phyloP scores from a whole-genome alignment of 1,284 basidiomycete genomes.

The Neolentinus lepideus region DNA sequence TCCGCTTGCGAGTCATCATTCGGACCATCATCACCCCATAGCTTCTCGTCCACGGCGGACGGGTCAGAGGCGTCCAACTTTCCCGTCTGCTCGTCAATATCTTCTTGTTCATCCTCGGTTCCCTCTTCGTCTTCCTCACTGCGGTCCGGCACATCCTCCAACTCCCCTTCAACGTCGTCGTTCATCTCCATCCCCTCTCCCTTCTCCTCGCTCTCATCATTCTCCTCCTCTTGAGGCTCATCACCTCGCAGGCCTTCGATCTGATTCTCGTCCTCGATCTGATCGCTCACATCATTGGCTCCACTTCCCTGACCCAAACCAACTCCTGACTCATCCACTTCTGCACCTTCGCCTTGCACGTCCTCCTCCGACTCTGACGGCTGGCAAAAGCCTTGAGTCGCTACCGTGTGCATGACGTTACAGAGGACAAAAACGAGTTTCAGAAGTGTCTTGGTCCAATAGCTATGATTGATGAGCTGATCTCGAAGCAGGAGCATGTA shows the following conservation, averaged over 20 bases:
- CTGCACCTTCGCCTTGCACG: slow-evolving; percentile 34
- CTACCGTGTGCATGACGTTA: slow-evolving; percentile 68
- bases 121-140: slow-evolving; percentile 45
- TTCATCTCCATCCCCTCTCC: slow-evolving; percentile 70
- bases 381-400: slow-evolving; percentile 88
- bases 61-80: slow-evolving; percentile 87
- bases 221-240: slow-evolving; percentile 33
- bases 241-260: slow-evolving; percentile 89
- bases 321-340: slow-evolving; percentile 48
- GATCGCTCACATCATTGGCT: slow-evolving; percentile 82
- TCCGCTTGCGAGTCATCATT: slow-evolving; percentile 43
- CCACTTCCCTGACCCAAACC: slow-evolving; percentile 87
- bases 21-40: slow-evolving; percentile 84
- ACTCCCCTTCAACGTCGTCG: slow-evolving; percentile 73
- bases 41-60: slow-evolving; percentile 88
- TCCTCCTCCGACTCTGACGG: slow-evolving; percentile 61
- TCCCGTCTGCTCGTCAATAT: slow-evolving; percentile 79
- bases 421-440: slow-evolving; percentile 82
- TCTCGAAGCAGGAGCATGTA: slow-evolving; percentile 49
- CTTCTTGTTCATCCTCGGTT: slow-evolving; percentile 50
- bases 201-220: slow-evolving; percentile 40
- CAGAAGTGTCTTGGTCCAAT: slow-evolving; percentile 77
- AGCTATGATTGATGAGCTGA: slow-evolving; percentile 45
- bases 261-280: slow-evolving; percentile 93
- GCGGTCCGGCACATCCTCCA: slow-evolving; percentile 72